phyloP scores from a whole-genome alignment of 2,329 filamentous ascomycete species.

The Aspergillus glaucus region DNA sequence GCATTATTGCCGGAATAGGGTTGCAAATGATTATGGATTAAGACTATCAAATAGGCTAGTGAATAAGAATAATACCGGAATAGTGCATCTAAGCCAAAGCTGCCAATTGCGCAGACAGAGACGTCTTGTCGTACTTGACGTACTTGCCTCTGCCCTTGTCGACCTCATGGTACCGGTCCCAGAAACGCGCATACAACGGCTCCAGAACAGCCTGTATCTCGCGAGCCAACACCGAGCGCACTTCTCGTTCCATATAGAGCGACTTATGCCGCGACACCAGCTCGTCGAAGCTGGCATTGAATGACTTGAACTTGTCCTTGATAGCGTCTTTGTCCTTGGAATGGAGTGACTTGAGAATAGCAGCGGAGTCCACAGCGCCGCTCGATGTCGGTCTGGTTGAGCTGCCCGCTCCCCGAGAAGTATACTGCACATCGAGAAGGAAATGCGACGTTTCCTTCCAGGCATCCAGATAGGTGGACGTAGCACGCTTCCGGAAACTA shows the following conservation, averaged over 20 bases:
- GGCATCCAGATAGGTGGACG: constrained; percentile 71
- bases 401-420: constrained; percentile 55
- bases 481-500: constrained; percentile 80
- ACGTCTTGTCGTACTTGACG: constrained; percentile 89
- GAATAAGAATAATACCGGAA: background rate
- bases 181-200: constrained; percentile 89
- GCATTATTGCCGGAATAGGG: constrained; percentile 15
- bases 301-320: constrained; percentile 90
- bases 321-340: constrained; percentile 94
- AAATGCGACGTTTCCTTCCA: constrained; percentile 84
- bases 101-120: constrained; percentile 60
- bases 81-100: constrained; percentile 10
- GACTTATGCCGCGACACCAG: constrained; percentile 75
- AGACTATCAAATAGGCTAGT: background rate
- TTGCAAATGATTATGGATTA: constrained; percentile 7
- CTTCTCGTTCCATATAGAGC: constrained; percentile 85
- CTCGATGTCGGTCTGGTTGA: constrained; percentile 63
- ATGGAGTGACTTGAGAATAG: constrained; percentile 73
- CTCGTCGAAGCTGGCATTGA: constrained; percentile 87
- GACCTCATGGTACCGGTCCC: constrained; percentile 94
- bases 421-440: constrained; percentile 87
- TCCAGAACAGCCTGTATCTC: constrained; percentile 90
- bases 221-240: constrained; percentile 68
- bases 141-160: constrained; percentile 98
- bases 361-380: constrained; percentile 62